A percentile compares a stretch with the other conserved stretches of the same genome.
Evolutionary conservation across 2,329 filamentous ascomycete species (phyloP).

Genomic region (Cercospora janseana): DNA sequence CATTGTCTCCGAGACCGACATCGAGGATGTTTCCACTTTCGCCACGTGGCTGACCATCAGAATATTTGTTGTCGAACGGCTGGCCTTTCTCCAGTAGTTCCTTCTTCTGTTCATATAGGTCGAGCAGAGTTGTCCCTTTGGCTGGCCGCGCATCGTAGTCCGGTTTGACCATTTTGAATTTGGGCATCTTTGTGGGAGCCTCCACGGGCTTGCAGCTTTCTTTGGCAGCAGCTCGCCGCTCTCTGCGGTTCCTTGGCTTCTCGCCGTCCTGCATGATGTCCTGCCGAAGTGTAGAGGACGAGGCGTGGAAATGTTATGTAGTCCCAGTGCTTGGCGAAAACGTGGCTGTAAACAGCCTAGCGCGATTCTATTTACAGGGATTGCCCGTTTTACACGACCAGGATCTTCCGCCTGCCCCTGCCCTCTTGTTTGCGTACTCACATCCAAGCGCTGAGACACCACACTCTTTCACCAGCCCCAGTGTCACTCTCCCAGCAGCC

Average conservation of each 20-base stretch:
- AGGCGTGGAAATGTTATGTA: constrained; percentile 1
- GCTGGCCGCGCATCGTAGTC: constrained; percentile 58
- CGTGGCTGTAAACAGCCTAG: neutral
- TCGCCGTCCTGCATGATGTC: constrained; percentile 21
- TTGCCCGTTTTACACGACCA: constrained; percentile 6
- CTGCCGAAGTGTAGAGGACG: neutral
- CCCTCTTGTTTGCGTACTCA: constrained; percentile 5
- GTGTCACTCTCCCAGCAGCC: constrained; percentile 8
- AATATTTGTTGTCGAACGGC: constrained; percentile 51
- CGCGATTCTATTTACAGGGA: constrained; percentile 6
- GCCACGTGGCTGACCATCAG: constrained; percentile 33
- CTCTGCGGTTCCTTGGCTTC: constrained; percentile 45
- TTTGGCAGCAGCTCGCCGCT: constrained; percentile 44
- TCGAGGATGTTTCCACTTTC: constrained; percentile 39
- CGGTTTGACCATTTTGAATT: constrained; percentile 66
- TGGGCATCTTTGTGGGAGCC: constrained; percentile 44
- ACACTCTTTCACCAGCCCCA: constrained; percentile 14
- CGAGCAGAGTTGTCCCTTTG: constrained; percentile 66
- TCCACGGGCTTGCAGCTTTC: constrained; percentile 39
- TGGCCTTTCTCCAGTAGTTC: constrained; percentile 45
- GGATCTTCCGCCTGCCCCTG: constrained; percentile 6
- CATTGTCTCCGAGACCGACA: constrained; percentile 41
- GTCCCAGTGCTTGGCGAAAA: neutral
- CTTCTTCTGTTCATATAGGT: constrained; percentile 65
- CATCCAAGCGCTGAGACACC: constrained; percentile 5